Conservation (phyloP, 306 rosid species). For the Gastrolobium villosum region DNA sequence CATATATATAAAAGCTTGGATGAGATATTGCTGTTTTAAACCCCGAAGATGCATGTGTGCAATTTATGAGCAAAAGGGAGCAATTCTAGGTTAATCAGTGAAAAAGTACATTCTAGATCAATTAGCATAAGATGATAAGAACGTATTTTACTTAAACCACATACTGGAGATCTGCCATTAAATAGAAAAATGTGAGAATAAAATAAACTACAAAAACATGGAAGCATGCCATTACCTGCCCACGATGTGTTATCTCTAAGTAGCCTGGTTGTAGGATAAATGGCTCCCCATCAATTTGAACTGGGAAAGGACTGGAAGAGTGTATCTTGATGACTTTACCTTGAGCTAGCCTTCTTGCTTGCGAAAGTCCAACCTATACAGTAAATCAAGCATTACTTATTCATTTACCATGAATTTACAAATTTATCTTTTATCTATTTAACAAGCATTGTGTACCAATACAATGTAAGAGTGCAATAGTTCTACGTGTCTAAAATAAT, state of each 20-base stretch:
- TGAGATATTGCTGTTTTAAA: slow-evolving; percentile 5
- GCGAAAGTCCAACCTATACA: slow-evolving; percentile 81
- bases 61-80: background rate
- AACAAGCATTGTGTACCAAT: background rate
- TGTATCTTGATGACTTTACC: slow-evolving; percentile 75
- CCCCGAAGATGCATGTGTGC: background rate
- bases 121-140: background rate
- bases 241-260: slow-evolving; percentile 74
- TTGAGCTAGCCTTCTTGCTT: slow-evolving; percentile 86
- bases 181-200: background rate
- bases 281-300: slow-evolving; percentile 89
- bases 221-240: slow-evolving; percentile 53
- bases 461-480: background rate
- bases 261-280: slow-evolving; percentile 68
- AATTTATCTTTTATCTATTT: slow-evolving; percentile 7
- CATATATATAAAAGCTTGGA: background rate
- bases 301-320: slow-evolving; percentile 80
- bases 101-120: slow-evolving; percentile 7
- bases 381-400: slow-evolving; percentile 39
- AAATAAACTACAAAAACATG: slow-evolving; percentile 29
- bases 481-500: background rate
- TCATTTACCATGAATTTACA: slow-evolving; percentile 35
- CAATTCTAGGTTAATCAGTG: background rate
- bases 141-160: background rate
- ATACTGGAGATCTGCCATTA: background rate